Evolutionary conservation across 768 basidiomycete species (phyloP).

Genomic region (Neoboletus subvelutipes): DNA sequence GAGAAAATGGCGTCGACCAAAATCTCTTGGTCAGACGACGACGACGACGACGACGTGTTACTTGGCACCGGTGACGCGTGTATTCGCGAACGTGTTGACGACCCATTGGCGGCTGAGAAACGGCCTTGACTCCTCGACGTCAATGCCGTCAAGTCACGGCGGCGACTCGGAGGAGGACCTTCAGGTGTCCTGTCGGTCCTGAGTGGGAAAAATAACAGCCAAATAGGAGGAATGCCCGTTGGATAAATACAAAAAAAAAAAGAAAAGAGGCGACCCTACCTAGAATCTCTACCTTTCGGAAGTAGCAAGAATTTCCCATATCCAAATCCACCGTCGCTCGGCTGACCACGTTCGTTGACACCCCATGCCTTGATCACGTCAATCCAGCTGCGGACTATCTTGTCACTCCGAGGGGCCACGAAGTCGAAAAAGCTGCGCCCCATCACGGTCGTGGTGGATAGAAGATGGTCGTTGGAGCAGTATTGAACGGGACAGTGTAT

Average conservation of each 20-base stretch:
- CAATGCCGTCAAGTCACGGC: slow-evolving; percentile 26
- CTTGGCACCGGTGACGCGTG: background rate
- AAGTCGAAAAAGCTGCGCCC: slow-evolving; percentile 76
- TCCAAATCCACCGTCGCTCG: slow-evolving; percentile 82
- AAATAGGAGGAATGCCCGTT: background rate
- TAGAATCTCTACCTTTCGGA: slow-evolving; percentile 60
- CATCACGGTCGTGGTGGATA: slow-evolving; percentile 58
- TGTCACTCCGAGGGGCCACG: slow-evolving; percentile 62
- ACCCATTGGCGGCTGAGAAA: background rate
- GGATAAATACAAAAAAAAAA: background rate
- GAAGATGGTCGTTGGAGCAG: slow-evolving; percentile 70
- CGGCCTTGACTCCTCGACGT: slow-evolving; percentile 15
- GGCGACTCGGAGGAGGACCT: slow-evolving; percentile 29
- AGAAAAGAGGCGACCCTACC: slow-evolving; percentile 27
- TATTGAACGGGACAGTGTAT: slow-evolving; percentile 63
- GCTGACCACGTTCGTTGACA: slow-evolving; percentile 80
- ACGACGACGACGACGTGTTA: background rate
- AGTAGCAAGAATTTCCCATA: slow-evolving; percentile 68
- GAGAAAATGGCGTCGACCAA: slow-evolving; percentile 81
- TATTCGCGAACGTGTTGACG: slow-evolving; percentile 11
- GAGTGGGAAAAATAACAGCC: slow-evolving; percentile 1
- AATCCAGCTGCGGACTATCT: slow-evolving; percentile 68
- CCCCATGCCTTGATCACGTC: slow-evolving; percentile 80
- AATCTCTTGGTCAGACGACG: slow-evolving; percentile 36
- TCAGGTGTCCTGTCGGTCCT: slow-evolving; percentile 31